Percentiles rank a stretch among this genome's conserved stretches.
phyloP scores from a whole-genome alignment of 2,329 filamentous ascomycete genomes.

The Aaosphaeria arxii region DNA sequence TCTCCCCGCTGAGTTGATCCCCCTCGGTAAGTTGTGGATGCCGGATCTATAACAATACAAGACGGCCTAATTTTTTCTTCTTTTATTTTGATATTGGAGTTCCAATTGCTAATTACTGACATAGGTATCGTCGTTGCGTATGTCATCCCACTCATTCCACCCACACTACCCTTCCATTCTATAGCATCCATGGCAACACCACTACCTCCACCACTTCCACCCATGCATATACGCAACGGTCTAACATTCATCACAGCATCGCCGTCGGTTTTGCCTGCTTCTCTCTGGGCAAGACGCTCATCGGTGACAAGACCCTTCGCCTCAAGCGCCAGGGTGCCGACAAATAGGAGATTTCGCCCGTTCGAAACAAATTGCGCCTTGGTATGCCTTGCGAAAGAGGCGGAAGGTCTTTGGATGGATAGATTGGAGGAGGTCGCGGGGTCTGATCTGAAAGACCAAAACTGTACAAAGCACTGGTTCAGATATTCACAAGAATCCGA shows the following conservation, averaged over 20 bases:
- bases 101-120: not conserved
- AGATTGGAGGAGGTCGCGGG: not conserved
- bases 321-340: conserved; percentile 63
- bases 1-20: conserved; percentile 90
- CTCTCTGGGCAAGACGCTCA: conserved; percentile 78
- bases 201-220: not conserved
- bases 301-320: conserved; percentile 88
- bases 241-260: conserved; percentile 42
- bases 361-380: not conserved
- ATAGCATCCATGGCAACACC: not conserved
- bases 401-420: conserved; percentile 3
- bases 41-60: too few species aligned
- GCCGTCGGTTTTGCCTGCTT: conserved; percentile 77
- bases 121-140: conserved; percentile 83
- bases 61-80: too few species aligned
- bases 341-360: conserved; percentile 16
- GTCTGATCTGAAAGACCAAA: too few species aligned
- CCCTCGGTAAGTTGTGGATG: conserved; percentile 68
- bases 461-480: too few species aligned
- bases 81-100: too few species aligned
- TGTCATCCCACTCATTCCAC: conserved; percentile 32
- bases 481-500: too few species aligned
- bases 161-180: not conserved
- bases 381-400: not conserved
- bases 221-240: conserved; percentile 4